phyloP scores from a whole-genome alignment of 2,329 filamentous ascomycete species.

The Aspergillus aculeatus region DNA sequence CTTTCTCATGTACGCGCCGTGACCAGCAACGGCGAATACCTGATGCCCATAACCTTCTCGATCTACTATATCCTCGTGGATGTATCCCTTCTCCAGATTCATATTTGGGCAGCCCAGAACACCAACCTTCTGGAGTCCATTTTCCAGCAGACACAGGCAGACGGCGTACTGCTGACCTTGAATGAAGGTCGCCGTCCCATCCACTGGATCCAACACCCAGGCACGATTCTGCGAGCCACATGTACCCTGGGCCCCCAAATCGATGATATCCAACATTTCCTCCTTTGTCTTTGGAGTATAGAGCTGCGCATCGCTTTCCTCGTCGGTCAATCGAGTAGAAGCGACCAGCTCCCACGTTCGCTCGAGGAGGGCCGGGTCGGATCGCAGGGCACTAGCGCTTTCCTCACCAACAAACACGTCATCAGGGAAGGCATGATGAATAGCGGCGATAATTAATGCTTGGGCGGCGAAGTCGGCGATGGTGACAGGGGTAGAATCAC shows the following conservation, averaged over 20 bases:
- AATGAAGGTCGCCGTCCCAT: constrained; percentile 64
- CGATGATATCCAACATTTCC: constrained; percentile 62
- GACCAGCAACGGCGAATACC: constrained; percentile 49
- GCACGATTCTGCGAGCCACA: constrained; percentile 45
- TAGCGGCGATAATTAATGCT: constrained; percentile 58
- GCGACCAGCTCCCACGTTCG: constrained; percentile 58
- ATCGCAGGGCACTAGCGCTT: constrained; percentile 53
- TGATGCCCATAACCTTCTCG: constrained; percentile 49
- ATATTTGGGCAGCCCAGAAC: constrained; percentile 64
- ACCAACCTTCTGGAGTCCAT: constrained; percentile 58
- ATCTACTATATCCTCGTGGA: constrained; percentile 45
- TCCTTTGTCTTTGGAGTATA: constrained; percentile 47
- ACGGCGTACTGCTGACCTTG: constrained; percentile 63
- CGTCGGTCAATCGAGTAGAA: constrained; percentile 34
- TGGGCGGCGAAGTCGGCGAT: constrained; percentile 65
- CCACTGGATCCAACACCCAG: constrained; percentile 66
- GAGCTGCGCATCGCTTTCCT: constrained; percentile 34
- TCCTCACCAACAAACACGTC: constrained; percentile 65
- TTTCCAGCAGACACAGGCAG: constrained; percentile 57
- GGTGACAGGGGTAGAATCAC: constrained; percentile 61
- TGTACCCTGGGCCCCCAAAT: constrained; percentile 52
- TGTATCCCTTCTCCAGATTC: constrained; percentile 37
- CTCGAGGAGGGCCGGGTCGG: constrained; percentile 48
- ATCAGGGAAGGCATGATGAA: constrained; percentile 54
- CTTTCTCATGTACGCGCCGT: constrained; percentile 43